Base-by-base conservation (phyloP, 169 alveolate species). In the Plasmodium inui region DNA sequence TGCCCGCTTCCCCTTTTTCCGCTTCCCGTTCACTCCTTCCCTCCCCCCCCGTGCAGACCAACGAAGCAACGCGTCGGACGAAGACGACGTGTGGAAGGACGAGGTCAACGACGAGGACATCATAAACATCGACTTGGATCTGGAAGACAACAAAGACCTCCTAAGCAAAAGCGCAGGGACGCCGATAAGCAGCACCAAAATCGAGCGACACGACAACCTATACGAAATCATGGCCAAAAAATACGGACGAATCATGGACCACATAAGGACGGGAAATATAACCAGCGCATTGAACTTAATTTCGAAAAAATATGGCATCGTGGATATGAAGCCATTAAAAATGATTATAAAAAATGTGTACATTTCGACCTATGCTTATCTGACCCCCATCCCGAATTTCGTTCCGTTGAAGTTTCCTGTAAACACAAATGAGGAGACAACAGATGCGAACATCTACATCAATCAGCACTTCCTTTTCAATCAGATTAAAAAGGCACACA, bases 401-500 rank as follows among this genome's bases (percentile, higher is more conserved):
- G 67, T 30, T 41, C 88, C 85, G 0, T 32, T 92, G 53, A 79
- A 92, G 70, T 41, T 80, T 32, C 78, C 71, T 1, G 19, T 93
- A 46, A 86, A 84, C 72, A 78, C 46, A 41, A 79, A 92, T 57
- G 93, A 82, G 84, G 44, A 81, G 19, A 53, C 70, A 7, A 0
- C 89, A 53, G 41, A 55, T 73, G 22, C 37, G 44, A 74, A 72
- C 19, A 53, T 61, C 2, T 81, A 46, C 44, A 80, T 89, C 26
- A 84, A 84, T 14, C 95, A 89, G 44, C 79, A 61, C 72, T 81
- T 90, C 28, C 81, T 92, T 46, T 76, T 89, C 46, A 95, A 80
- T 34, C 93, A 95, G 57, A 94, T 94, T 41, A 93, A 93, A 44
- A 81, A 92, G 70, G 97, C 96, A 39, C 97, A 89, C 46, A 95